Evolutionary conservation across 805 yeast species (phyloP).

Genomic region (Naumovozyma baii): DNA sequence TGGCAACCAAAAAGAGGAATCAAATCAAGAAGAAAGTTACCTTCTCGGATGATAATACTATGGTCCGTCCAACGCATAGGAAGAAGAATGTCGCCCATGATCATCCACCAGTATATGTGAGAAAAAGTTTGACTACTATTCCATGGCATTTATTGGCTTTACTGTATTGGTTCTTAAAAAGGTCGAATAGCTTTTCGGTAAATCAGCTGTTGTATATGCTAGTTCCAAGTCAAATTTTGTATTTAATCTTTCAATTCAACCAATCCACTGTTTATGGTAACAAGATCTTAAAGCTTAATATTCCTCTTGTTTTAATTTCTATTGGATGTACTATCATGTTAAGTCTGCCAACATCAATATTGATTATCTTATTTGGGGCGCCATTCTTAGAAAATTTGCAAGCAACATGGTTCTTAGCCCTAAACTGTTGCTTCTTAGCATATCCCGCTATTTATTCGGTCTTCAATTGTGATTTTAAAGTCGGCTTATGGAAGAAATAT

Average conservation of each 20-base stretch:
- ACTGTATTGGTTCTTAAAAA: constrained; percentile 26
- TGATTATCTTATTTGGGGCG: constrained; percentile 67
- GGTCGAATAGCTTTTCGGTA: constrained; percentile 21
- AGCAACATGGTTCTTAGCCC: constrained; percentile 52
- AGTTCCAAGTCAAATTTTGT: constrained; percentile 29
- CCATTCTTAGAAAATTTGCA: constrained; percentile 47
- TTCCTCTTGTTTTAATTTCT: constrained; percentile 17
- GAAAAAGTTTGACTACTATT: constrained; percentile 20
- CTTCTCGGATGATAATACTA: constrained; percentile 28
- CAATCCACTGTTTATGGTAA: constrained; percentile 28
- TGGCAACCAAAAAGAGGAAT: constrained; percentile 18
- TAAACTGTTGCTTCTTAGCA: constrained; percentile 50
- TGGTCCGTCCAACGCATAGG: constrained; percentile 16
- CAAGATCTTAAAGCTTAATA: constrained; percentile 25
- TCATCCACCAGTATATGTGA: constrained; percentile 29
- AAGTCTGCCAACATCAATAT: constrained; percentile 20
- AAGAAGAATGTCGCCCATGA: constrained; percentile 18
- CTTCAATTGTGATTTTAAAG: constrained; percentile 39
- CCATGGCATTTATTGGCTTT: constrained; percentile 30
- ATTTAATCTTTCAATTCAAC: constrained; percentile 30
- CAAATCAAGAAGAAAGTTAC: constrained; percentile 24
- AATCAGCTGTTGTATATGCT: constrained; percentile 22
- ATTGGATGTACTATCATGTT: constrained; percentile 18
- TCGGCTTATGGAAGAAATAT: constrained; percentile 35
- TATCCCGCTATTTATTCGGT: constrained; percentile 59